These are phyloP conservation scores for Beauveria varroae DNA, from an alignment of 2,329 filamentous ascomycete genomes.

Conservation along the genomic window DNA sequence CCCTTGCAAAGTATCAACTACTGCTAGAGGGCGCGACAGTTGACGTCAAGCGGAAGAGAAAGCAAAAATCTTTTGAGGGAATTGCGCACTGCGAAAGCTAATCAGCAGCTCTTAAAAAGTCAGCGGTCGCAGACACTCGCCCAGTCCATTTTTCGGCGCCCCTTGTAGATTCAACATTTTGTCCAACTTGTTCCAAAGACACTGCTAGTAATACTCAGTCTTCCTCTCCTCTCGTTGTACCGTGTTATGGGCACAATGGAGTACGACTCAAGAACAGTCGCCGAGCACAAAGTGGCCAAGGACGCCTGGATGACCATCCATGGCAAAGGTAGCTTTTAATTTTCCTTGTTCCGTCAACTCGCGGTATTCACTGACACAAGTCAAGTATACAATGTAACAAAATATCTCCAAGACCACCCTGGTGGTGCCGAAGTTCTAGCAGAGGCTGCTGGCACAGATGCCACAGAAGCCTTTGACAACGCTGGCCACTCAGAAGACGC, in stretches of 20 bases:
- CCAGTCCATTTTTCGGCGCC: too few species aligned
- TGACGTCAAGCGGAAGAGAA: not conserved
- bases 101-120: not conserved
- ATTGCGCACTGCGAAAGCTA: not conserved
- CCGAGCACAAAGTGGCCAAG: slow-evolving; percentile 37
- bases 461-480: slow-evolving; percentile 74
- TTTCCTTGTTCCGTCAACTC: not conserved
- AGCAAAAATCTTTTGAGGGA: not conserved
- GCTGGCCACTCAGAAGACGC: slow-evolving; percentile 69
- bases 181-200: not conserved
- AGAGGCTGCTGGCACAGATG: slow-evolving; percentile 71
- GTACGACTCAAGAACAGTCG: slow-evolving; percentile 34
- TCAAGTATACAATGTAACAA: slow-evolving; percentile 47
- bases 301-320: slow-evolving; percentile 51
- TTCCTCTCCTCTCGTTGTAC: too few species aligned
- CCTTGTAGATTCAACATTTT: not conserved
- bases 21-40: not conserved
- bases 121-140: not conserved
- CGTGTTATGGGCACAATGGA: slow-evolving; percentile 9
- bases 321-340: slow-evolving; percentile 34
- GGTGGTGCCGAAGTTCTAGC: slow-evolving; percentile 72
- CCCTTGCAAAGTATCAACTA: not conserved
- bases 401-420: slow-evolving; percentile 53
- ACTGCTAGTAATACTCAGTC: too few species aligned
- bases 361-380: not conserved